Base-by-base conservation (phyloP, 257 asterid species). In the Solanum medicagineum region DNA sequence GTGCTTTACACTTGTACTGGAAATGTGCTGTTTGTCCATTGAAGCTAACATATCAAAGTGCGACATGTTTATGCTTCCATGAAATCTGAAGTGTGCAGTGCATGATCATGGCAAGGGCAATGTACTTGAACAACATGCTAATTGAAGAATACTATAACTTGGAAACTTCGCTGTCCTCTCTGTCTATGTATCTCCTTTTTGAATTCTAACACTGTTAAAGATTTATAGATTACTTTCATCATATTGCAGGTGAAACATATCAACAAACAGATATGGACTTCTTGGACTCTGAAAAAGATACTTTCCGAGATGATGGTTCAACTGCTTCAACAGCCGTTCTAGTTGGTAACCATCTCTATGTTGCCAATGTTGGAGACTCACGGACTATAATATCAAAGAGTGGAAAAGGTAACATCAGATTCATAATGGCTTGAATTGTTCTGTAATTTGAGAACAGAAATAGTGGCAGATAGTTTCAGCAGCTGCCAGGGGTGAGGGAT, bases 331-430 rank as follows among this genome's bases (percentile, higher is more conserved):
- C 95, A 36, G 95, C 95, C 79, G 92, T 97, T 88, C 94, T 97
- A 84, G 94, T 97, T 56, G 99, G 95, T 87, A 94, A 95, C 85
- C 98, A 90, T 86, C 95, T 97, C 55, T 97, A 95, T 88, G 99
- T 95, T 87, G 99, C 98, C 87, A 97, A 97, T 90, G 99, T 97
- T 87, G 99, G 99, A 75, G 99, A 97, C 87, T 97, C 99, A 49
- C 94, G 99, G 88, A 93, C 99, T 85, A 91, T 97, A 84, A 90
- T 95, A 88, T 97, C 97, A 6, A 93, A 92, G 92, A 94, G 95
- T 81, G 99, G 99, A 85, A 92, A 91, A 92, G 99, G 99, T 97
- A 92, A 60, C 53, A 29, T n/a, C 45, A 45, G 55, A n/a, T 86
- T 3, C 42, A 5, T 79, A 79, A 79, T 54, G 16, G 65, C 49